Evolutionary conservation across 2,329 filamentous ascomycete species (phyloP).

Genomic region (Ceratocystis albifundus): DNA sequence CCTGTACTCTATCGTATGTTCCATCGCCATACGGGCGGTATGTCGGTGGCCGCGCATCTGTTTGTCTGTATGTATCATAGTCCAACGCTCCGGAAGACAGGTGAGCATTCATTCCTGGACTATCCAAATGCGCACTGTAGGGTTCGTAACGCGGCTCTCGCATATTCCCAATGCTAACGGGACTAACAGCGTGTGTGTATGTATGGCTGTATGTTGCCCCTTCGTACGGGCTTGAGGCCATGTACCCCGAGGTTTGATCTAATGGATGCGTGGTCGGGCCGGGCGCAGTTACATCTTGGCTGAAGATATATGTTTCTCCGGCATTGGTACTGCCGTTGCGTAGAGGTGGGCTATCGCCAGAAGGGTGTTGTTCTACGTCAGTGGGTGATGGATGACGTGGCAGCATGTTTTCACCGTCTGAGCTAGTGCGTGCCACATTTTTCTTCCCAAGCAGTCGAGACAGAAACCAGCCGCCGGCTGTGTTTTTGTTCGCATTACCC

Average conservation of each 20-base stretch:
- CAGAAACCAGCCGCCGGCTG: conserved; percentile 27
- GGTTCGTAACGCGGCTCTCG: conserved; percentile 13
- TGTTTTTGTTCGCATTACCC: neutral
- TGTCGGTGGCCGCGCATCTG: conserved; percentile 19
- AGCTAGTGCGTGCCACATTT: conserved; percentile 16
- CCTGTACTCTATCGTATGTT: conserved; percentile 28
- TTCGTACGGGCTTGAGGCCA: neutral
- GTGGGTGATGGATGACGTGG: conserved; percentile 34
- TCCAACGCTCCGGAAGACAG: conserved; percentile 26
- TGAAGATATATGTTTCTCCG: conserved; percentile 20
- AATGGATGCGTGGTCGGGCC: neutral
- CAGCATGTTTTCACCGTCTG: conserved; percentile 29
- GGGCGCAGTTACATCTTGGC: neutral
- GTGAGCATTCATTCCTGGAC: conserved; percentile 26
- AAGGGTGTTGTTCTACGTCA: conserved; percentile 28
- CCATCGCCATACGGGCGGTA: conserved; percentile 33
- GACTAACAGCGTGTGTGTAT: neutral
- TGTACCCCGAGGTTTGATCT: neutral
- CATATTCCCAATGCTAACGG: neutral
- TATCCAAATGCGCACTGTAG: conserved; percentile 25
- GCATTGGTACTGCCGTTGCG: conserved; percentile 24
- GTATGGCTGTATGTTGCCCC: neutral
- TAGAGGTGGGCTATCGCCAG: neutral
- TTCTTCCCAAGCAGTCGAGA: conserved; percentile 30
- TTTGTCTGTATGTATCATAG: conserved; percentile 22